phyloP scores from a whole-genome alignment of 495 filamentous ascomycete genomes.

The Aspergillus saccharolyticus region DNA sequence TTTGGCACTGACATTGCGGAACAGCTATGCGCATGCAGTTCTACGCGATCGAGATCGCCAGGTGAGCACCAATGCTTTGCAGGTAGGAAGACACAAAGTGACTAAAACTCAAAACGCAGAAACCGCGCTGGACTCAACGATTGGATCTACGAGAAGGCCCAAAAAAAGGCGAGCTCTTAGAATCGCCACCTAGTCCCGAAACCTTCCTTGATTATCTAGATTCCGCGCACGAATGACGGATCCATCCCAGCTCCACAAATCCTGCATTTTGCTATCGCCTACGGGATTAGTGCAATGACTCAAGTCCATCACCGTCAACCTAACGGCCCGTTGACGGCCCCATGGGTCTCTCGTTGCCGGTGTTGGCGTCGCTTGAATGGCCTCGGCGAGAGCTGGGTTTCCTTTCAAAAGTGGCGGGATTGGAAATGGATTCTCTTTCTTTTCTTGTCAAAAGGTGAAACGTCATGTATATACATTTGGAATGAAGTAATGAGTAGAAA shows the following conservation, averaged over 20 bases:
- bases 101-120: constrained; percentile 30
- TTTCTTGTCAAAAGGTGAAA: not conserved
- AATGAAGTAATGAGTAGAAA: constrained; percentile 11
- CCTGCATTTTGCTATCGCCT: not conserved
- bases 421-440: not conserved
- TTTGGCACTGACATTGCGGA: not conserved
- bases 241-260: not conserved
- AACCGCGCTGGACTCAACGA: constrained; percentile 89
- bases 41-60: constrained; percentile 92
- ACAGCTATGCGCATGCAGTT: constrained; percentile 82
- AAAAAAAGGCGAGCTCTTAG: constrained; percentile 40
- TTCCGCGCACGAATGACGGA: not conserved
- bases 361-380: not conserved
- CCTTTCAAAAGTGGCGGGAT: not conserved
- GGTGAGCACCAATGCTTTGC: constrained; percentile 42
- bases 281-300: not conserved
- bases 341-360: not conserved
- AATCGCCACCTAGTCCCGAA: too few species aligned
- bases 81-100: not conserved
- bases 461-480: constrained; percentile 13
- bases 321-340: not conserved
- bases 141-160: constrained; percentile 83
- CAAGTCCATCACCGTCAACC: not conserved
- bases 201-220: not conserved
- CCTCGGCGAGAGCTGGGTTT: not conserved